Conservation (phyloP, 148 eudicot species). For the Euryodendron excelsum region DNA sequence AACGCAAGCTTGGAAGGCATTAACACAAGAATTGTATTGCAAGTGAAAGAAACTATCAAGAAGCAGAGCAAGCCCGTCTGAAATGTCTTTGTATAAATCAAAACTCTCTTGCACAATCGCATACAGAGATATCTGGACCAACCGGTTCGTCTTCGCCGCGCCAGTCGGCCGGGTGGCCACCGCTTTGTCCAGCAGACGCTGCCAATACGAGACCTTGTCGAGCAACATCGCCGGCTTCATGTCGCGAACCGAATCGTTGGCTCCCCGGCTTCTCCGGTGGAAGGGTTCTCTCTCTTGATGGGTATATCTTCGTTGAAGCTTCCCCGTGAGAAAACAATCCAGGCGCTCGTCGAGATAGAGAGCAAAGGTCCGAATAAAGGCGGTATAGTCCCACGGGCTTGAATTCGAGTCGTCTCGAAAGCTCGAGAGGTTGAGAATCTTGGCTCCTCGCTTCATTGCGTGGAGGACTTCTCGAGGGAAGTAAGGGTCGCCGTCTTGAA, state of each 20-base stretch:
- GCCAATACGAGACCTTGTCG: constrained; percentile 72
- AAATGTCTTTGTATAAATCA: constrained; percentile 67
- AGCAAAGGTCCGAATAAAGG: constrained; percentile 68
- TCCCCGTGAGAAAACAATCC: constrained; percentile 84
- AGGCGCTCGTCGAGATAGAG: constrained; percentile 82
- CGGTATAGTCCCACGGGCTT: constrained; percentile 83
- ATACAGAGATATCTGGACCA: constrained; percentile 53
- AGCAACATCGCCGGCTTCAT: constrained; percentile 80
- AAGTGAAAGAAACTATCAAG: constrained; percentile 79
- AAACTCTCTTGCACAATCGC: constrained; percentile 83
- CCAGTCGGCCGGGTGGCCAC: constrained; percentile 84
- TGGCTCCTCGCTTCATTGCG: constrained; percentile 79
- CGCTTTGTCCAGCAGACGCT: constrained; percentile 69
- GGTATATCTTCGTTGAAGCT: constrained; percentile 54
- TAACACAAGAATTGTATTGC: constrained; percentile 52
- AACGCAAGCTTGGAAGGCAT: constrained; percentile 61
- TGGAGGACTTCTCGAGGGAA: constrained; percentile 85
- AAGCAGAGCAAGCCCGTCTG: constrained; percentile 60
- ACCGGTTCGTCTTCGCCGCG: constrained; percentile 49
- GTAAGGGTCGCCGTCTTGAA: constrained; percentile 92
- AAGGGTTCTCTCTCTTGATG: neutral
- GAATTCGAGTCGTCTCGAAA: constrained; percentile 63
- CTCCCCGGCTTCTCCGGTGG: constrained; percentile 15
- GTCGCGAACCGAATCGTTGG: constrained; percentile 45
- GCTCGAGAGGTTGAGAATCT: constrained; percentile 63